phyloP scores from a whole-genome alignment of 371 early-diverging fungal genomes.

The Mortierella sp. region DNA sequence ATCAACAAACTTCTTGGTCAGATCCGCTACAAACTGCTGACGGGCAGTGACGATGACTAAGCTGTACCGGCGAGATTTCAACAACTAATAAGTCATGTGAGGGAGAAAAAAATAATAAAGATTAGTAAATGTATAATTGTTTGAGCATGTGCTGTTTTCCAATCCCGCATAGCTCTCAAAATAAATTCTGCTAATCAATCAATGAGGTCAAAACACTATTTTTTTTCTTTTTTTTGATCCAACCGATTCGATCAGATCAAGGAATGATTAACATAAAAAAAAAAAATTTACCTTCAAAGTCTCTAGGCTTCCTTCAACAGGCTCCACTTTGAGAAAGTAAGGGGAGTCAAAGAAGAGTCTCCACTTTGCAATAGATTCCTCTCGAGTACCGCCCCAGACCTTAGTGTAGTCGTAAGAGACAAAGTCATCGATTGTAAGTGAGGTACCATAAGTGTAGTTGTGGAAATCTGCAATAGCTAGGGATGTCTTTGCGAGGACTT shows the following conservation, averaged over 20 bases:
- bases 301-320: constrained; percentile 66
- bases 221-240: constrained; percentile 12
- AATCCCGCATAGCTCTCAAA: no score
- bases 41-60: constrained; percentile 66
- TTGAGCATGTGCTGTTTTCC: no score
- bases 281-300: constrained; percentile 59
- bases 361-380: constrained; percentile 61
- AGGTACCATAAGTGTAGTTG: constrained; percentile 60
- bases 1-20: constrained; percentile 66
- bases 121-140: no score
- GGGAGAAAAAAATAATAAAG: not conserved
- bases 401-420: constrained; percentile 61
- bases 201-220: not conserved
- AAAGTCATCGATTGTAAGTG: constrained; percentile 58
- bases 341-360: constrained; percentile 64
- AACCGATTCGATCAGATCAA: not conserved
- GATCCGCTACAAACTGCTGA: constrained; percentile 65
- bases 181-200: not conserved
- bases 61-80: constrained; percentile 62
- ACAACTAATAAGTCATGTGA: no score
- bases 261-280: not conserved
- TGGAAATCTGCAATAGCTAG: constrained; percentile 62
- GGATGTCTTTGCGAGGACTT: constrained; percentile 62
- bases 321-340: constrained; percentile 61
- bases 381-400: constrained; percentile 63